Percentiles rank a stretch among this genome's conserved stretches.
Conservation (phyloP, 2,329 filamentous ascomycete genomes). For the Orbilia brochopaga region DNA sequence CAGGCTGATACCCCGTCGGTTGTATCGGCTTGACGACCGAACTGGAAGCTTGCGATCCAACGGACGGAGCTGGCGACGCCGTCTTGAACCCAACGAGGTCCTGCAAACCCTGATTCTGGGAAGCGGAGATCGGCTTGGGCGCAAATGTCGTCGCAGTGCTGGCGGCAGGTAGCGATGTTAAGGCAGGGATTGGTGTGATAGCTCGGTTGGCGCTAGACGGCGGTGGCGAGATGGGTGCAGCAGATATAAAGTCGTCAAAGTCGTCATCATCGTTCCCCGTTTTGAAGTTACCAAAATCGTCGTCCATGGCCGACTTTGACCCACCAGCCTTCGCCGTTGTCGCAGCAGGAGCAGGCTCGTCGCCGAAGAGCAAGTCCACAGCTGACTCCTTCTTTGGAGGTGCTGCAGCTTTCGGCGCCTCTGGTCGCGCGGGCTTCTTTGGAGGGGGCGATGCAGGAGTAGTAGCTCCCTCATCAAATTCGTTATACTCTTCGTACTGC, state of each 20-base stretch:
- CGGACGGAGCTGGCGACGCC: slow-evolving; percentile 71
- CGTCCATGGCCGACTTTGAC: slow-evolving; percentile 59
- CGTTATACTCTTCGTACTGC: slow-evolving; percentile 95
- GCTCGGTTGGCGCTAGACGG: slow-evolving; percentile 54
- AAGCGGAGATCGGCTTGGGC: slow-evolving; percentile 82
- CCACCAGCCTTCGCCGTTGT: slow-evolving; percentile 60
- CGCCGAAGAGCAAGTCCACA: slow-evolving; percentile 85
- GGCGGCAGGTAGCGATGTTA: slow-evolving; percentile 61
- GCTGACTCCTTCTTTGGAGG: slow-evolving; percentile 78
- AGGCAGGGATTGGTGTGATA: slow-evolving; percentile 58
- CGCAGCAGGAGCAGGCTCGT: slow-evolving; percentile 69
- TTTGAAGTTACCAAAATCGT: slow-evolving; percentile 59
- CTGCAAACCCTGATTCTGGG: slow-evolving; percentile 78
- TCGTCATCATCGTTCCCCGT: slow-evolving; percentile 79
- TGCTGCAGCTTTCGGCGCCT: slow-evolving; percentile 58
- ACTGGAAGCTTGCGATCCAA: slow-evolving; percentile 61
- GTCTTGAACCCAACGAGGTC: slow-evolving; percentile 81
- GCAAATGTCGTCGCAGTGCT: slow-evolving; percentile 68
- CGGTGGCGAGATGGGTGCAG: slow-evolving; percentile 65
- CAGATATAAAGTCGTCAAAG: slow-evolving; percentile 97
- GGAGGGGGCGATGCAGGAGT: slow-evolving; percentile 56
- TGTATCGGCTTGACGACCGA: slow-evolving; percentile 60
- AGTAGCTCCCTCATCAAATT: slow-evolving; percentile 79
- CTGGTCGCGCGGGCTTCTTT: slow-evolving; percentile 58
- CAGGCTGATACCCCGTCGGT: slow-evolving; percentile 71